Conservation (phyloP, 1,284 basidiomycete species). For the Trametes hirsuta region DNA sequence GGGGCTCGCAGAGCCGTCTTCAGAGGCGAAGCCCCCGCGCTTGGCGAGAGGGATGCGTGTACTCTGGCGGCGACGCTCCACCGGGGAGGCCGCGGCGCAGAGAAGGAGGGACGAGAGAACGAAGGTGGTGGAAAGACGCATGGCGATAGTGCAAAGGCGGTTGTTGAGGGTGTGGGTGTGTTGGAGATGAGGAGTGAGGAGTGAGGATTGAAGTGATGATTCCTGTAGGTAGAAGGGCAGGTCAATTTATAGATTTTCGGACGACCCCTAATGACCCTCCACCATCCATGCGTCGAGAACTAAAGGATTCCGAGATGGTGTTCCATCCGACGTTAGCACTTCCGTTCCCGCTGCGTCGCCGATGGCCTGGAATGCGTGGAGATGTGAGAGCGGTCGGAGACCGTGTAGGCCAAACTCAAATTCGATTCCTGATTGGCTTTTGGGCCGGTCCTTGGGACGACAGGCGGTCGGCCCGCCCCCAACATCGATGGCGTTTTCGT, state of each 20-base stretch:
- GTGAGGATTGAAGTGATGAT: background rate
- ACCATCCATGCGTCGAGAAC: too few species aligned
- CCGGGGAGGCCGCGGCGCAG: conserved; percentile 18
- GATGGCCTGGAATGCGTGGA: too few species aligned
- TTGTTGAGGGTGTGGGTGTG: background rate
- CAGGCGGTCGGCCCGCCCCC: too few species aligned
- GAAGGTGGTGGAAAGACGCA: conserved; percentile 23
- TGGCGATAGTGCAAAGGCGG: conserved; percentile 2
- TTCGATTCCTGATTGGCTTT: too few species aligned
- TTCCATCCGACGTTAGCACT: too few species aligned
- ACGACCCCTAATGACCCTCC: background rate
- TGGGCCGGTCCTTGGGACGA: too few species aligned
- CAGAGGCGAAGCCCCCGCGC: background rate
- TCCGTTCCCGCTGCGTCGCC: too few species aligned
- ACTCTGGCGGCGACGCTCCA: conserved; percentile 12
- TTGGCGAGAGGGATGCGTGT: conserved; percentile 15
- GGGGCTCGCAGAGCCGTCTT: conserved; percentile 8
- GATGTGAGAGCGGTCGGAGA: too few species aligned
- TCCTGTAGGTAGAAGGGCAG: background rate
- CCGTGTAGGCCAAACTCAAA: too few species aligned
- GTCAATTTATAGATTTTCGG: background rate
- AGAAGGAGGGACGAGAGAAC: conserved; percentile 20
- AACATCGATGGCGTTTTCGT: too few species aligned
- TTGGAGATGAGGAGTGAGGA: background rate
- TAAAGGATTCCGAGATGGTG: too few species aligned